Evolutionary conservation across 495 filamentous ascomycete genomes (phyloP), one percentile per base, ranked within the genome.

Genomic region (Annulohypoxylon maeteangense): DNA sequence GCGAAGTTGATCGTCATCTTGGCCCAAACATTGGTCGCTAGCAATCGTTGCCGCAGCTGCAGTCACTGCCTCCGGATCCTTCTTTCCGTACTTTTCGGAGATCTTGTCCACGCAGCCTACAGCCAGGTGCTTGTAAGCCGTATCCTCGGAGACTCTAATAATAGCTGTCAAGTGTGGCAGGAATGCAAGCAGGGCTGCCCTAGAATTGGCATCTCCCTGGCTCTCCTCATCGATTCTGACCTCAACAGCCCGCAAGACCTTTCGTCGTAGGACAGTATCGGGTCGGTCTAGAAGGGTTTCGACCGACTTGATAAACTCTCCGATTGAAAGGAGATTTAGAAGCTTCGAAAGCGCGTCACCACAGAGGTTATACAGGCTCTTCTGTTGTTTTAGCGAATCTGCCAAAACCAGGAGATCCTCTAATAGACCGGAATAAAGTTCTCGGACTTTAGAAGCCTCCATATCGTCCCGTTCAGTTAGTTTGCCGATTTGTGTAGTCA

Each of bases 101-200:
- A 98, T 94, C 72, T 90, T 90, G 80, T 97, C 93, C 53, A 97
- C 91, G 74, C 95, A 98, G 40, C 87, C 86, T 42, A 98, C 85
- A 4, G 94, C 92, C 27, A 90, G 90, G 70, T 90, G 90, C 79
- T 93, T 95, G 74, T 95, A 87, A 36, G 88, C 83, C 42, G 88
- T 85, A 72, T 94, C 87, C 20, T 87, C 81, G 22, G 91, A 90
- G 10, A 90, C 86, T 50, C 90, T 82, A 40, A 98, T 85, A 25
- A 96, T 90, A 18, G 84, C 83, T 2, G 90, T 90, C 63, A 97
- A 81, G 68, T 88, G 89, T 8, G 92, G 89, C 70, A 97, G 76
- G 83, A 97, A 94, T 40, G 88, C 87, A 10, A 97, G 84, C 72
- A 96, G 82, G 11, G 90, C 87, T 40, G 81, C 82, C 62, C 92